Base-by-base conservation (phyloP, 257 asterid genomes). In the Solanum etuberosum region DNA sequence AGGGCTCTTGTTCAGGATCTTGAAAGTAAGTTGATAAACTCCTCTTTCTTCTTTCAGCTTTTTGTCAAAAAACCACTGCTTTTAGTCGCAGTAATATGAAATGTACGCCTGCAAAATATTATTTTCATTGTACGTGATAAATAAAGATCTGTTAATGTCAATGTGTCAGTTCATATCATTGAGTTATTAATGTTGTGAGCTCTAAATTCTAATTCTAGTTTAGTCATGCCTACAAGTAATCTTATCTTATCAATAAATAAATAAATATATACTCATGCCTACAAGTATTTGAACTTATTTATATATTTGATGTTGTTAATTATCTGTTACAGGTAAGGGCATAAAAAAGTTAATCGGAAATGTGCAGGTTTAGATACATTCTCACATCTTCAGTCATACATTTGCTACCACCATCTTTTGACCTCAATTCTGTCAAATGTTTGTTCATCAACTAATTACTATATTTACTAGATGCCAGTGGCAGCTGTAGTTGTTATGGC, bases 401-500 rank as follows among this genome's bases (percentile, higher is more conserved):
- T 65, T 81, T 34, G 25, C 43, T 81, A 80, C 15, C 20, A 48
- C 48, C 68, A 48, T 48, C 29, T 81, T 65, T 46, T 4, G 38
- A 27, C 84, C n/a, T 42, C 27, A 78, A 7, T 78, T 78, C 43
- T 81, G 85, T 81, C 21, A 29, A 5, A 81, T 76, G 35, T 20
- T 80, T 81, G 82, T 86, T 43, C 83, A 48, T 70, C 65, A 40
- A 34, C 71, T 86, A 71, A 86, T 83, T 72, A 81, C 85, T 86
- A 63, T 20, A 48, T 84, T 42, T 86, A 85, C 85, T 94, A 97
- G 99, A 95, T 90, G 86, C 96, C 98, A 78, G 96, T 96, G 83
- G 98, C 99, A 63, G 99, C 99, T 71, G 97, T 97, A 68, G 99
- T 97, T 82, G 91, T 97, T 68, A 97, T 97, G 99, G 98, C 99